phyloP scores from a whole-genome alignment of 805 yeast genomes.

The Cyberlindnera japonica region DNA sequence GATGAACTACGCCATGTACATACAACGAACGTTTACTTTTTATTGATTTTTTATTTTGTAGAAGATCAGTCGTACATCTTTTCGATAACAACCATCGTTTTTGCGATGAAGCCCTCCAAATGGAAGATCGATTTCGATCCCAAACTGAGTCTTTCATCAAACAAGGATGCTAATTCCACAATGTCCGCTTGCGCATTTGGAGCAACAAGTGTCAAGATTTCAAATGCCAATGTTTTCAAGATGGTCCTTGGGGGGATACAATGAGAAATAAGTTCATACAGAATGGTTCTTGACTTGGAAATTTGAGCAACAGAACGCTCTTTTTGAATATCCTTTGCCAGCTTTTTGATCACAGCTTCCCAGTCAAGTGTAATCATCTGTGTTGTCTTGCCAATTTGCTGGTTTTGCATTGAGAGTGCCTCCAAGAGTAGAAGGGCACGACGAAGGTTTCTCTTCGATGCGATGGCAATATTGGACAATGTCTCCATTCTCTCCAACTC shows the following conservation, averaged over 20 bases:
- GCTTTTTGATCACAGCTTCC: slow-evolving; percentile 70
- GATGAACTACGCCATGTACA: slow-evolving; percentile 11
- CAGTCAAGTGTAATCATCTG: slow-evolving; percentile 77
- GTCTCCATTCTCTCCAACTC: slow-evolving; percentile 39
- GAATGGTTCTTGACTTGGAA: slow-evolving; percentile 55
- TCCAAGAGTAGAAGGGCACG: slow-evolving; percentile 76
- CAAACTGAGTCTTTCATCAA: slow-evolving; percentile 81
- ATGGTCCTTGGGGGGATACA: slow-evolving; percentile 89
- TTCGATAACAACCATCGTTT: slow-evolving; percentile 75
- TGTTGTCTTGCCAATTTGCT: slow-evolving; percentile 42
- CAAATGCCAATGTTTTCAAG: slow-evolving; percentile 56
- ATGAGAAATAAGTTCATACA: slow-evolving; percentile 86
- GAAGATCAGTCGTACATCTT: slow-evolving; percentile 13
- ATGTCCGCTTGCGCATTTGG: slow-evolving; percentile 39
- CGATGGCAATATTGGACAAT: slow-evolving; percentile 48
- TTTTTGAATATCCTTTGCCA: slow-evolving; percentile 56
- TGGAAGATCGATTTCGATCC: slow-evolving; percentile 92
- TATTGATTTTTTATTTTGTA: neutral
- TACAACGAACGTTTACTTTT: slow-evolving; percentile 1
- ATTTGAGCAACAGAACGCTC: slow-evolving; percentile 60
- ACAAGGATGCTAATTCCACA: slow-evolving; percentile 57
- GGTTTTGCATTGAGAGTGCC: slow-evolving; percentile 71
- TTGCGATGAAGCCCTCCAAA: slow-evolving; percentile 90
- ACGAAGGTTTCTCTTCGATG: slow-evolving; percentile 70
- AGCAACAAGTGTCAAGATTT: slow-evolving; percentile 35